Percentiles rank a stretch among this genome's conserved stretches.
Evolutionary conservation across 768 basidiomycete species (phyloP).

Genomic region (Mycena capillaripes): DNA sequence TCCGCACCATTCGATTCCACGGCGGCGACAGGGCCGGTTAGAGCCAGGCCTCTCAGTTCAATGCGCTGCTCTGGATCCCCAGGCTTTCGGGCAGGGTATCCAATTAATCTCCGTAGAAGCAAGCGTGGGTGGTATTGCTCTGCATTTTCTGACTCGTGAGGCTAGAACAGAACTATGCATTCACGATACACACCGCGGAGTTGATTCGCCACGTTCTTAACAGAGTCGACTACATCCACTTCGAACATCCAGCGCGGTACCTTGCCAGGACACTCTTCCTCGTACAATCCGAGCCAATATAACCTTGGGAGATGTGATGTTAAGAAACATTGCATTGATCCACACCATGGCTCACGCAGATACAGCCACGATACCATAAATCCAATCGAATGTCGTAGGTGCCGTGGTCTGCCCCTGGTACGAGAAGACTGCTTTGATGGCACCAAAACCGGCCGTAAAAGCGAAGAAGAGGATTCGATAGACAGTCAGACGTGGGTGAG

Average conservation of each 20-base stretch:
- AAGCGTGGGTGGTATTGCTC: not conserved
- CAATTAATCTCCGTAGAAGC: not conserved
- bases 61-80: slow-evolving; percentile 12
- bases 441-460: not conserved
- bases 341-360: slow-evolving; percentile 9
- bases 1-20: not conserved
- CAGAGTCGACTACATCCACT: not conserved
- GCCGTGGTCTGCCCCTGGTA: slow-evolving; percentile 5
- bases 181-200: not conserved
- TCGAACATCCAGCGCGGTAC: slow-evolving; percentile 18
- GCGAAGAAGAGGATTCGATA: slow-evolving; percentile 17
- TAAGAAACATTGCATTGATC: too few relatives aligned
- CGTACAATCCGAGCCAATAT: slow-evolving; percentile 23
- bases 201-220: not conserved
- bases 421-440: not conserved
- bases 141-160: not conserved
- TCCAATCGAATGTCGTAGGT: slow-evolving; percentile 21
- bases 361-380: slow-evolving; percentile 10
- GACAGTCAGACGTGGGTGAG: slow-evolving; percentile 18
- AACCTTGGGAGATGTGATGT: not conserved
- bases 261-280: slow-evolving; percentile 12
- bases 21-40: not conserved
- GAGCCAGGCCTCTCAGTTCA: not conserved
- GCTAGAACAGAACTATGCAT: not conserved
- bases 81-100: not conserved